Conservation (phyloP, 1,284 basidiomycete species). For the Leccinum pachyderme region DNA sequence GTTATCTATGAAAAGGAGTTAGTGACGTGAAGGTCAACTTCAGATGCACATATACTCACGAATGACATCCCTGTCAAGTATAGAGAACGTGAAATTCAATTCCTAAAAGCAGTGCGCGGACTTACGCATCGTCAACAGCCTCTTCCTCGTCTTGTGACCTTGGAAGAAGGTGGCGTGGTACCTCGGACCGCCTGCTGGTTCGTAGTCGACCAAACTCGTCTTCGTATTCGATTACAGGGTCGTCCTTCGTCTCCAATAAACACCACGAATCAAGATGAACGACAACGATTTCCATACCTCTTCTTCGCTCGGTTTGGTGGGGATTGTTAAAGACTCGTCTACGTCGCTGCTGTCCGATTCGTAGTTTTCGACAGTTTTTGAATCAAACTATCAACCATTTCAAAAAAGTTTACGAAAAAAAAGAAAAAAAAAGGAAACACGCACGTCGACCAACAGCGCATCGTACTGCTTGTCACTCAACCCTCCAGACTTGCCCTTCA, state of each 20-base stretch:
- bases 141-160: constrained; percentile 34
- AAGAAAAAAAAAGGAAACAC: constrained; percentile 29
- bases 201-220: constrained; percentile 84
- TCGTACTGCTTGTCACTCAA: constrained; percentile 76
- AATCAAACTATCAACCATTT: constrained; percentile 61
- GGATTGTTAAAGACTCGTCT: constrained; percentile 67
- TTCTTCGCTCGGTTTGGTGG: constrained; percentile 37
- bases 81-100: constrained; percentile 10
- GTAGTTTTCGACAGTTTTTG: constrained; percentile 53
- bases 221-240: constrained; percentile 79
- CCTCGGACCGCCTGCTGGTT: constrained; percentile 67
- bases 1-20: constrained; percentile 53
- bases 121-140: constrained; percentile 54
- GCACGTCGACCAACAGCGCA: constrained; percentile 79
- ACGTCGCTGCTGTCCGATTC: constrained; percentile 71
- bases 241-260: constrained; percentile 43
- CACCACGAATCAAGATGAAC: neutral
- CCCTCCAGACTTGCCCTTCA: constrained; percentile 79
- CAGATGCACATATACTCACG: constrained; percentile 43
- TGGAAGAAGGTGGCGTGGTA: constrained; percentile 64
- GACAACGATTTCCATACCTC: constrained; percentile 32
- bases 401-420: constrained; percentile 6
- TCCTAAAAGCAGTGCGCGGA: constrained; percentile 12
- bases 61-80: constrained; percentile 52
- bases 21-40: neutral